phyloP scores from a whole-genome alignment of 2,329 filamentous ascomycete species.

The Epichloe typhina region DNA sequence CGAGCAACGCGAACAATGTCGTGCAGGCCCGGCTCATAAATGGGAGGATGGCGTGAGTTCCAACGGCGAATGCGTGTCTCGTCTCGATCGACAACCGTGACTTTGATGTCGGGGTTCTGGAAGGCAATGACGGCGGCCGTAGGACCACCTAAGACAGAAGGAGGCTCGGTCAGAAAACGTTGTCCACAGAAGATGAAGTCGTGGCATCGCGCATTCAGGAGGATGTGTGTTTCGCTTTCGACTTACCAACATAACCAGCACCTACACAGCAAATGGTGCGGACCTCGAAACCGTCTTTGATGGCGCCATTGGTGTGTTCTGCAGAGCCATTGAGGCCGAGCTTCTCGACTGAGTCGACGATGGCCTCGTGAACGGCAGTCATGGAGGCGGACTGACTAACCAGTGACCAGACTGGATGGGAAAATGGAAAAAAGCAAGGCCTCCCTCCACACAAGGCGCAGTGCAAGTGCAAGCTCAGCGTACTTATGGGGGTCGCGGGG shows the following conservation, averaged over 20 bases:
- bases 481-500: too few species aligned
- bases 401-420: neutral
- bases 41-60: constrained; percentile 61
- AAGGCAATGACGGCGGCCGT: constrained; percentile 63
- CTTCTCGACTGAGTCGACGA: constrained; percentile 18
- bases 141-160: constrained; percentile 44
- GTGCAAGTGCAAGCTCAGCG: too few species aligned
- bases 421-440: too few species aligned
- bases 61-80: constrained; percentile 52
- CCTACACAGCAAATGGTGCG: constrained; percentile 60
- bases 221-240: neutral
- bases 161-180: neutral
- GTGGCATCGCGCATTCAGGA: too few species aligned
- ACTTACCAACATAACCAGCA: constrained; percentile 62
- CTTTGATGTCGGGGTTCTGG: constrained; percentile 55
- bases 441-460: too few species aligned
- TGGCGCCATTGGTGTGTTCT: constrained; percentile 17
- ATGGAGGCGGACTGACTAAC: constrained; percentile 6
- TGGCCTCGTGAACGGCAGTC: constrained; percentile 11
- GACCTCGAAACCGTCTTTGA: constrained; percentile 22
- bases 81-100: constrained; percentile 65
- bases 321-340: constrained; percentile 21
- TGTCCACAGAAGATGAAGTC: too few species aligned
- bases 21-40: constrained; percentile 60
- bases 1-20: constrained; percentile 54